Conservation (phyloP, 1,139 yeast genomes). For the Geotrichum fermentans region DNA sequence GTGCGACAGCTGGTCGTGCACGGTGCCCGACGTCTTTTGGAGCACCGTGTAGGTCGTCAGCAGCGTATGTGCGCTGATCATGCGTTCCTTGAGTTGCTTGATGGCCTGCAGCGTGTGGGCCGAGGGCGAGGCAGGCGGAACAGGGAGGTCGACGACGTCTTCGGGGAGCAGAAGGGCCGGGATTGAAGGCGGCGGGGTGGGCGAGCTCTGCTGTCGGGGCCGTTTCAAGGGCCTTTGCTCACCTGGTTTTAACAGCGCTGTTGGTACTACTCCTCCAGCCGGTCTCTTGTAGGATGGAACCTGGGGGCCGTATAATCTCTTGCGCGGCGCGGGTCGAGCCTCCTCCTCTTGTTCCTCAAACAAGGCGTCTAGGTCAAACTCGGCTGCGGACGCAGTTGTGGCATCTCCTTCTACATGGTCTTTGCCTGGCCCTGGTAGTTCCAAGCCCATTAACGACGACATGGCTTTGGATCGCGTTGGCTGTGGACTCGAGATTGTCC, state of each 20-base stretch:
- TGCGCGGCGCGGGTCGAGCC: not conserved
- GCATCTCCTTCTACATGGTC: not conserved
- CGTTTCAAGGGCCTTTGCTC: not conserved
- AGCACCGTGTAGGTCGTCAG: slow-evolving; percentile 18
- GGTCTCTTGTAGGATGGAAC: slow-evolving; percentile 8
- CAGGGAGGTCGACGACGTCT: slow-evolving; percentile 2
- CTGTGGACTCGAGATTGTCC: not conserved
- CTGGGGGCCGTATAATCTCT: not conserved
- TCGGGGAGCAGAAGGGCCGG: slow-evolving; percentile 16
- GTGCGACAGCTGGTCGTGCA: slow-evolving; percentile 5
- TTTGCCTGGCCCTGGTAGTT: not conserved
- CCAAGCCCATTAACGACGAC: too few relatives aligned
- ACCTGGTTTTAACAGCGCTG: not conserved
- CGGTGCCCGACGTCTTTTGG: slow-evolving; percentile 7
- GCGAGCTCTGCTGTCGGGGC: not conserved
- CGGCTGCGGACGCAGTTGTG: not conserved
- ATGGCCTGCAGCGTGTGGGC: not conserved
- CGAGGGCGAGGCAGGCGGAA: not conserved
- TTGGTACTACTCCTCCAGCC: not conserved
- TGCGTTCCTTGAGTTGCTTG: slow-evolving; percentile 8
- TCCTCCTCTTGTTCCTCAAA: slow-evolving; percentile 7
- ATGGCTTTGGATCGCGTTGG: not conserved
- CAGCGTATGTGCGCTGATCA: slow-evolving; percentile 17
- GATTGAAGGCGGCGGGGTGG: not conserved
- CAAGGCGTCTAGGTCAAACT: slow-evolving; percentile 13